phyloP scores from a whole-genome alignment of 1,284 basidiomycete genomes.

The Lentinula novae-zelandiae region DNA sequence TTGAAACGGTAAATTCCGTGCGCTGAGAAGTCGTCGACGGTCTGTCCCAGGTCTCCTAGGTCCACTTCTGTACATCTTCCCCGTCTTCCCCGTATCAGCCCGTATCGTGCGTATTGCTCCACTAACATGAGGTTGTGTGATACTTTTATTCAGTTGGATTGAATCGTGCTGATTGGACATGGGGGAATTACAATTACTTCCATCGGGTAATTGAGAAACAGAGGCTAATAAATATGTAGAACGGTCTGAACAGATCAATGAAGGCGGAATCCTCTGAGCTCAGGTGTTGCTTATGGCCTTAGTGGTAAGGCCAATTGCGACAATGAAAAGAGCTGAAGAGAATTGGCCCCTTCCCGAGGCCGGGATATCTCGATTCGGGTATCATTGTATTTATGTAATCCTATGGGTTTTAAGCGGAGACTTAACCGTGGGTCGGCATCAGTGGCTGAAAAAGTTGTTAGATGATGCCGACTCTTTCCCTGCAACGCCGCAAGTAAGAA shows the following conservation, averaged over 20 bases:
- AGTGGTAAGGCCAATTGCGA: too few species aligned
- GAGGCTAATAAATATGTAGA: background rate
- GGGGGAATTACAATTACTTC: background rate
- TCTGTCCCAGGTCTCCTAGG: too few species aligned
- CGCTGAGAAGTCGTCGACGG: background rate
- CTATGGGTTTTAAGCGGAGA: slow-evolving; percentile 4
- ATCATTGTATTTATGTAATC: background rate
- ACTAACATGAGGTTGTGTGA: slow-evolving; percentile 29
- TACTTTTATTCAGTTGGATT: slow-evolving; percentile 6
- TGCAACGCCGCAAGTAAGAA: background rate
- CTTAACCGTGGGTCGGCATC: slow-evolving; percentile 7
- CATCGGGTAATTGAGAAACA: background rate
- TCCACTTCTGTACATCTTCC: background rate
- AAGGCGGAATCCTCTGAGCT: too few species aligned
- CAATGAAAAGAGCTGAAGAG: background rate
- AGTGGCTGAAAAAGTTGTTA: background rate
- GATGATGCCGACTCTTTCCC: background rate
- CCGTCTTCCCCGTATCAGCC: background rate
- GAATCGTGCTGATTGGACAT: background rate
- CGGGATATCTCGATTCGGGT: background rate
- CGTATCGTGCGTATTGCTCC: slow-evolving; percentile 20
- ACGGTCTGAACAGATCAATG: too few species aligned
- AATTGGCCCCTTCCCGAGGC: background rate
- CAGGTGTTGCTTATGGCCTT: too few species aligned
- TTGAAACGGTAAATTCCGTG: background rate